Percentiles rank a stretch among this genome's conserved stretches.
phyloP scores from a whole-genome alignment of 2,329 filamentous ascomycete genomes.

The Fusarium camptoceras region DNA sequence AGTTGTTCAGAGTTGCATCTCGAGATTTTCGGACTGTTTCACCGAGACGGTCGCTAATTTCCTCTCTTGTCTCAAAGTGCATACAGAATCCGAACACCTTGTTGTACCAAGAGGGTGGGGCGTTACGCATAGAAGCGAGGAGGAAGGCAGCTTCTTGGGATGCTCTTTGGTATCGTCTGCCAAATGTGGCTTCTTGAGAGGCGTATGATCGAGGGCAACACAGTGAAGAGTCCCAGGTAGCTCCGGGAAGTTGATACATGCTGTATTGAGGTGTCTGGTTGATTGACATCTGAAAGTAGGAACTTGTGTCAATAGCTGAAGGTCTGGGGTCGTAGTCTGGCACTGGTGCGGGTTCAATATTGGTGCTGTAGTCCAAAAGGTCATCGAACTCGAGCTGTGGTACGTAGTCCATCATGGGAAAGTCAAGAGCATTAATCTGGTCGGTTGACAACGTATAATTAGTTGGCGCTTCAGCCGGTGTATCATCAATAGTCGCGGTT shows the following conservation, averaged over 20 bases:
- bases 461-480: rapidly evolving
- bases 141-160: slow-evolving; percentile 3
- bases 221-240: background rate
- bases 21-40: background rate
- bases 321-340: background rate
- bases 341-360: background rate
- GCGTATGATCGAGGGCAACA: background rate
- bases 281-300: background rate
- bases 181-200: slow-evolving; percentile 9
- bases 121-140: slow-evolving; percentile 1
- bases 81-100: slow-evolving; percentile 12
- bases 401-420: background rate
- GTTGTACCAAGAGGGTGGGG: slow-evolving; percentile 2
- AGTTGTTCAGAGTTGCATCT: slow-evolving; percentile 3
- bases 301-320: background rate
- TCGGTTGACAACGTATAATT: background rate
- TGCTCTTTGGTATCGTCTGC: slow-evolving; percentile 1
- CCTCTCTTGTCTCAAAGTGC: slow-evolving; percentile 11
- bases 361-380: background rate
- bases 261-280: background rate
- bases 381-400: background rate
- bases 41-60: background rate
- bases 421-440: background rate
- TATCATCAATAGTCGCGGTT: rapidly evolving
- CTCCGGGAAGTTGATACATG: slow-evolving; percentile 3